Evolutionary conservation across 2,329 filamentous ascomycete species (phyloP).

Genomic region (Beauveria caledonica): DNA sequence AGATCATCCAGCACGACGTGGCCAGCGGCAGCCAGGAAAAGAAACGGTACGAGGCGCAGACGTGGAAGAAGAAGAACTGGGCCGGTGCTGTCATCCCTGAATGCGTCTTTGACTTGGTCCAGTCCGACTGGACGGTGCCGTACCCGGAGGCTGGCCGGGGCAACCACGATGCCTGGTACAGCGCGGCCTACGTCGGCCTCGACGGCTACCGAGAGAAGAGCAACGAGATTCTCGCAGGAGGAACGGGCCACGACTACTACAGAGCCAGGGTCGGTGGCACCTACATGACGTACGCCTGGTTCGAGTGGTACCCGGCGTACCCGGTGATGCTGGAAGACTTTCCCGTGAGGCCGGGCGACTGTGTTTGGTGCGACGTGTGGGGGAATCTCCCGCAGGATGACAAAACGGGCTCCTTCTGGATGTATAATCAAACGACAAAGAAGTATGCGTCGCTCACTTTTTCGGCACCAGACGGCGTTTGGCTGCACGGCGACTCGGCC

Average conservation of each 20-base stretch:
- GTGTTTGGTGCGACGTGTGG: background rate
- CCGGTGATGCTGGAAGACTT: background rate
- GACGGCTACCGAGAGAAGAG: background rate
- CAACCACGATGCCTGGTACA: background rate
- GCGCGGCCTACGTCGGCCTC: background rate
- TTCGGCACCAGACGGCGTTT: background rate
- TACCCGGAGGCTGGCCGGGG: no score
- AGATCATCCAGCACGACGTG: background rate
- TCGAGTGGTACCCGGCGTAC: background rate
- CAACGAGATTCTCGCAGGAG: background rate
- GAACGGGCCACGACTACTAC: background rate
- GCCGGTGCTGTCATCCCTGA: background rate
- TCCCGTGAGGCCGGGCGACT: background rate
- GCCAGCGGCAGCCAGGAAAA: no score
- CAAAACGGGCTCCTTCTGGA: background rate
- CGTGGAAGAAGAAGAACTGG: background rate
- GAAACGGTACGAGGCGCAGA: background rate
- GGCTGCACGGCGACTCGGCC: background rate
- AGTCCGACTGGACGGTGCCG: background rate
- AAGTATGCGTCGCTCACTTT: background rate
- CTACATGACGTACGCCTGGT: background rate
- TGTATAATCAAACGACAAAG: background rate
- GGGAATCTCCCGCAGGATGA: background rate
- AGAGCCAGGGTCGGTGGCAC: background rate
- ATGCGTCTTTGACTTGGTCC: background rate